Evolutionary conservation across 495 filamentous ascomycete genomes (phyloP).

Genomic region (Cairneyella variabilis): DNA sequence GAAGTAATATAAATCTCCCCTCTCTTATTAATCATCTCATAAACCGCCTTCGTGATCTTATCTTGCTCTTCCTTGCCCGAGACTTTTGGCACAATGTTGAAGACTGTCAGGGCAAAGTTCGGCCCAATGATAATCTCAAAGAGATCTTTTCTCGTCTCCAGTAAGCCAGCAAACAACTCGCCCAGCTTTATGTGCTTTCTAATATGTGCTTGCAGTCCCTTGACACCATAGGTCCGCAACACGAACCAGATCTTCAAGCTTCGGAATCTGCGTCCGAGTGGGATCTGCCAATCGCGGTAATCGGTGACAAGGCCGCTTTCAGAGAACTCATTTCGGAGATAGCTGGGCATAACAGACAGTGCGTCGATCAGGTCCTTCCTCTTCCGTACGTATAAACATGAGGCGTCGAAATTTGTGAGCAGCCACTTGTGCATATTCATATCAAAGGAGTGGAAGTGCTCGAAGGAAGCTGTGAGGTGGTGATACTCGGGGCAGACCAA

Average conservation of each 20-base stretch:
- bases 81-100: conserved; percentile 48
- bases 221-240: conserved; percentile 77
- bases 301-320: conserved; percentile 87
- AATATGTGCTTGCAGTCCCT: conserved; percentile 72
- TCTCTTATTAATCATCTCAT: conserved; percentile 68
- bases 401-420: conserved; percentile 91
- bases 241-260: conserved; percentile 97
- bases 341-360: conserved; percentile 78
- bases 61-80: conserved; percentile 51
- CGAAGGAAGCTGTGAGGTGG: conserved; percentile 59
- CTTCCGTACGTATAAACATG: conserved; percentile 72
- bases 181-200: conserved; percentile 62
- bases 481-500: conserved; percentile 79
- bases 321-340: conserved; percentile 75
- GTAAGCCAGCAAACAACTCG: conserved; percentile 59
- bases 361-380: conserved; percentile 72
- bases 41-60: conserved; percentile 68
- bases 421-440: conserved; percentile 99
- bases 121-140: conserved; percentile 76
- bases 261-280: conserved; percentile 87
- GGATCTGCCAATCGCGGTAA: conserved; percentile 98
- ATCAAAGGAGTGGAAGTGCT: conserved; percentile 79
- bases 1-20: conserved; percentile 85
- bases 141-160: conserved; percentile 61
- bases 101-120: conserved; percentile 76